These are phyloP conservation scores for Trichoderma sp. DNA, from an alignment of 2,329 filamentous ascomycete species.

Conservation along the genomic window DNA sequence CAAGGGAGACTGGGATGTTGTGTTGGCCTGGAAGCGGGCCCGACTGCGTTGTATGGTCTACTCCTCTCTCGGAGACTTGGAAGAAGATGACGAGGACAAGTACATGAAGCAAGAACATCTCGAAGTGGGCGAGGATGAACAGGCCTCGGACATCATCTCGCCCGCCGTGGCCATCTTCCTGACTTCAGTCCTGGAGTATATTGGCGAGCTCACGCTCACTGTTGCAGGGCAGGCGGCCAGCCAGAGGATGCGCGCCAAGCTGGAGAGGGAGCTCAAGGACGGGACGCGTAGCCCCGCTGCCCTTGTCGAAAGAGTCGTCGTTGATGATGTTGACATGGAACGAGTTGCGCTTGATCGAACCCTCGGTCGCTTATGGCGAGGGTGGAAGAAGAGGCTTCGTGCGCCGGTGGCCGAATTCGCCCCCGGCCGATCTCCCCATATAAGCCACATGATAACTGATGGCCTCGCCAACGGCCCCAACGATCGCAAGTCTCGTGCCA, in stretches of 20 bases:
- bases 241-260: slow-evolving; percentile 62
- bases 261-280: slow-evolving; percentile 61
- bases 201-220: slow-evolving; percentile 89
- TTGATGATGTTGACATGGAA: slow-evolving; percentile 91
- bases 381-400: slow-evolving; percentile 87
- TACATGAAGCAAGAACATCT: slow-evolving; percentile 81
- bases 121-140: slow-evolving; percentile 58
- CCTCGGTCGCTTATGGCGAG: slow-evolving; percentile 86
- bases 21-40: slow-evolving; percentile 91
- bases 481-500: slow-evolving; percentile 33
- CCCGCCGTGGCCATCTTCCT: slow-evolving; percentile 94
- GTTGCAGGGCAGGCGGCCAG: slow-evolving; percentile 84
- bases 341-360: slow-evolving; percentile 87
- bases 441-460: slow-evolving; percentile 40
- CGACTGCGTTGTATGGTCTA: slow-evolving; percentile 97
- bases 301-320: slow-evolving; percentile 68
- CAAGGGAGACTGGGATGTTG: slow-evolving; percentile 75
- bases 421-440: slow-evolving; percentile 53
- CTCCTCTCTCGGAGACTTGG: slow-evolving; percentile 92
- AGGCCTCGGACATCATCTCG: slow-evolving; percentile 71
- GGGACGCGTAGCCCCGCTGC: slow-evolving; percentile 51
- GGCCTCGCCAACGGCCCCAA: slow-evolving; percentile 45
- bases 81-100: slow-evolving; percentile 94
- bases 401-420: slow-evolving; percentile 54
- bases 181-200: slow-evolving; percentile 89